A percentile compares a stretch with the other conserved stretches of the same genome.
Evolutionary conservation across 805 yeast species (phyloP).

Genomic region (Ascoidea rubescens): DNA sequence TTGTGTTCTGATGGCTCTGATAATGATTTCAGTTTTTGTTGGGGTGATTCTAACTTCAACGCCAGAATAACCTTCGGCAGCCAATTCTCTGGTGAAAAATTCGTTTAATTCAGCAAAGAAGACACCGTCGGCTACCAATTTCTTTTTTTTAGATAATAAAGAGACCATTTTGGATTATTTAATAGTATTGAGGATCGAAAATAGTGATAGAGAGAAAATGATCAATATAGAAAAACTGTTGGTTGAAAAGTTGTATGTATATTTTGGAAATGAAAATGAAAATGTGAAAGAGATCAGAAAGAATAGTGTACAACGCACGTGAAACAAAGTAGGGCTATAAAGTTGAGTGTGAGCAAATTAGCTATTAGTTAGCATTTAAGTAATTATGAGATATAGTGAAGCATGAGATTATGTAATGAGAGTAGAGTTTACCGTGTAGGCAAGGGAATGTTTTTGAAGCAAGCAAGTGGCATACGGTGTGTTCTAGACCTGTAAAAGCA

Average conservation of each 20-base stretch:
- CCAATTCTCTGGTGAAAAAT: constrained; percentile 99
- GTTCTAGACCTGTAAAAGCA: too few relatives aligned
- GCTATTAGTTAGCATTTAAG: too few relatives aligned
- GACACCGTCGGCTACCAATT: constrained; percentile 99
- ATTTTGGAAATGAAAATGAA: neutral
- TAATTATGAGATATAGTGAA: too few relatives aligned
- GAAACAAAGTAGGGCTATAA: neutral
- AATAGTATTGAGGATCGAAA: neutral
- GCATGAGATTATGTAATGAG: too few relatives aligned
- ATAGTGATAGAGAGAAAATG: neutral
- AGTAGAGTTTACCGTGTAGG: too few relatives aligned
- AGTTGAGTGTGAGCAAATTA: neutral
- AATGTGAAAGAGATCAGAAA: neutral
- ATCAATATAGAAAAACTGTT: neutral
- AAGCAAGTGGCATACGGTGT: too few relatives aligned
- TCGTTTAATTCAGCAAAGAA: constrained; percentile 99
- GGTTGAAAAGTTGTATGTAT: neutral
- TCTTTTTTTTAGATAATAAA: constrained; percentile 91
- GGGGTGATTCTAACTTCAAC: constrained; percentile 99
- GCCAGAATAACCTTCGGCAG: constrained; percentile 99
- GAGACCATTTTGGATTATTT: constrained; percentile 20
- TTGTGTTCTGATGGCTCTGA: constrained; percentile 98
- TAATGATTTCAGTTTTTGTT: constrained; percentile 93
- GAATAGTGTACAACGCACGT: neutral
- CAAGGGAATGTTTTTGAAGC: too few relatives aligned